Conservation (phyloP, 2,329 filamentous ascomycete species). For the Aspergillus pseudonomiae region DNA sequence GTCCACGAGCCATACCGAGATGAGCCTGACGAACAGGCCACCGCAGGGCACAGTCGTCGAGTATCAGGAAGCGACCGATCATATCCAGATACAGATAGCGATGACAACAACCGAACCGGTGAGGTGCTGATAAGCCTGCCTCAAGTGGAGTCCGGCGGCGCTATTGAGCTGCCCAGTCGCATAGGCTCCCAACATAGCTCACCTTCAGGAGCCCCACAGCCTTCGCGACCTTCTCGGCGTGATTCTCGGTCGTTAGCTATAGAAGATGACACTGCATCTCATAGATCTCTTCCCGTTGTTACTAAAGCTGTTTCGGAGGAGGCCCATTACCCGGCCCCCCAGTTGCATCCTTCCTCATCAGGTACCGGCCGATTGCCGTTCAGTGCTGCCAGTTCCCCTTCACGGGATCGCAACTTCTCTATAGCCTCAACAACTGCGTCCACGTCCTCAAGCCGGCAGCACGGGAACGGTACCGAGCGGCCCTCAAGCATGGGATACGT, state of each 20-base stretch:
- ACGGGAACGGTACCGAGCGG: conserved; percentile 34
- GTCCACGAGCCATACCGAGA: conserved; percentile 68
- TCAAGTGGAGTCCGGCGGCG: conserved; percentile 60
- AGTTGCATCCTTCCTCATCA: conserved; percentile 31
- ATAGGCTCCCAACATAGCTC: conserved; percentile 62
- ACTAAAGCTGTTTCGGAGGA: conserved; percentile 22
- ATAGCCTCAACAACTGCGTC: conserved; percentile 43
- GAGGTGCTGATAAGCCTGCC: conserved; percentile 57
- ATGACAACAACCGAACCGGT: conserved; percentile 17
- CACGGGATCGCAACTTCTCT: conserved; percentile 39
- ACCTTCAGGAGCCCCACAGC: conserved; percentile 37
- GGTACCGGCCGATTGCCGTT: conserved; percentile 47
- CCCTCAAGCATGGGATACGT: conserved; percentile 56
- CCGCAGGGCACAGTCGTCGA: conserved; percentile 28
- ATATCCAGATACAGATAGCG: conserved; percentile 24
- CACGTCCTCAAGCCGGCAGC: conserved; percentile 39
- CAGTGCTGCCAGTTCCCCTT: conserved; percentile 39
- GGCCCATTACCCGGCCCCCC: conserved; percentile 16
- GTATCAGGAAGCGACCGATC: conserved; percentile 26
- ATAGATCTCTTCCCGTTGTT: conserved; percentile 22
- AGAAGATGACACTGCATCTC: conserved; percentile 15
- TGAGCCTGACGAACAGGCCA: conserved; percentile 45
- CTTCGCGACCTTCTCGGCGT: conserved; percentile 63
- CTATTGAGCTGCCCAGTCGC: conserved; percentile 66
- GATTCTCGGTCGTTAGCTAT: conserved; percentile 60